These are phyloP conservation scores for Verticillium tricorpus DNA, from an alignment of 2,329 filamentous ascomycete species.

Conservation along the genomic window DNA sequence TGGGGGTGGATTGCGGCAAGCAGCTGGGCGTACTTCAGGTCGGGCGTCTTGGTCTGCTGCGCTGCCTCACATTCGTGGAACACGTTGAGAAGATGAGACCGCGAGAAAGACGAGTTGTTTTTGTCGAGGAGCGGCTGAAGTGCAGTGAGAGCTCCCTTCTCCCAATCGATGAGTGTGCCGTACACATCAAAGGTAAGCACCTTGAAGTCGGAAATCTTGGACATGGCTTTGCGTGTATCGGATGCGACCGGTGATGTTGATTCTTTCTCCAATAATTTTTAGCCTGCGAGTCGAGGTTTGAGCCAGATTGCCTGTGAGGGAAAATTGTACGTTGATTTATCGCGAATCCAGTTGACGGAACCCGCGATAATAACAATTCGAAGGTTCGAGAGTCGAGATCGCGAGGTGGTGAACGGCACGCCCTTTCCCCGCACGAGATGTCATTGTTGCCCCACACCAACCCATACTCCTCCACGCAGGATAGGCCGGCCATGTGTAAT, in stretches of 20 bases:
- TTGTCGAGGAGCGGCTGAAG: slow-evolving; percentile 45
- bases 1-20: slow-evolving; percentile 44
- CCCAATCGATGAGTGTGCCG: slow-evolving; percentile 78
- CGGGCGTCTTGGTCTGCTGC: slow-evolving; percentile 52
- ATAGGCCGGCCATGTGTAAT: not conserved
- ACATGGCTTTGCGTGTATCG: slow-evolving; percentile 2
- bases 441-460: not conserved
- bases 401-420: not conserved
- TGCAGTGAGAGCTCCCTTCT: slow-evolving; percentile 54
- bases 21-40: slow-evolving; percentile 55
- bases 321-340: not conserved
- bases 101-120: slow-evolving; percentile 12
- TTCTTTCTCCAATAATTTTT: not conserved
- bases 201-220: slow-evolving; percentile 21
- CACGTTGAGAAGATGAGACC: slow-evolving; percentile 33
- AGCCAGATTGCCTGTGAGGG: not conserved
- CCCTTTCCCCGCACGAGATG: not conserved
- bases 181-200: slow-evolving; percentile 73
- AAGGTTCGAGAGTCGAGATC: not conserved
- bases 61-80: slow-evolving; percentile 38
- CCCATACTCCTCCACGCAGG: not conserved
- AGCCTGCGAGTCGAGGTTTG: not conserved
- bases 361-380: not conserved
- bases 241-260: not conserved
- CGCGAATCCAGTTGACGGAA: no score